Conservation (phyloP, 305 asterid species). For the Solanum hybrid region DNA sequence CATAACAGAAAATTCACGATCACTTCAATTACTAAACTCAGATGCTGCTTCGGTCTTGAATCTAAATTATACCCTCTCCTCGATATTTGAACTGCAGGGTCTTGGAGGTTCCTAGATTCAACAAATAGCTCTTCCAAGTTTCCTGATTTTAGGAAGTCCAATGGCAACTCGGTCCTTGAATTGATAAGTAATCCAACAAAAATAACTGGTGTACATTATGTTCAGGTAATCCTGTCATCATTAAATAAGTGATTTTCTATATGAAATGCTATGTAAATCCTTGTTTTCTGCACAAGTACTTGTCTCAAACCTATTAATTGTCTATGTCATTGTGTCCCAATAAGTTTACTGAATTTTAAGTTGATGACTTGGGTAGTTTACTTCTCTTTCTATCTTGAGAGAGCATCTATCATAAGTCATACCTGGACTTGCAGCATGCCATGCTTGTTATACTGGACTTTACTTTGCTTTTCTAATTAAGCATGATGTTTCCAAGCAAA, state of each 20-base stretch:
- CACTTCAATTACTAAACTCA: not conserved
- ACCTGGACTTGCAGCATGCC: not conserved
- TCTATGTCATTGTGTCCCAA: not conserved
- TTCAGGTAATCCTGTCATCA: slow-evolving; percentile 48
- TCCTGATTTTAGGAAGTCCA: slow-evolving; percentile 73
- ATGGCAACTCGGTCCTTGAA: slow-evolving; percentile 76
- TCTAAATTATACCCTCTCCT: not conserved
- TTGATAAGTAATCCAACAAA: slow-evolving; percentile 83
- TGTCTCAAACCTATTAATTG: not conserved
- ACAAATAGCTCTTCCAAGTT: slow-evolving; percentile 71
- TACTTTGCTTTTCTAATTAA: not conserved
- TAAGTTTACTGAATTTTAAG: not conserved
- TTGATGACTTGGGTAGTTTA: not conserved
- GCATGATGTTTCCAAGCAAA: not conserved
- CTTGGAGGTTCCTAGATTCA: slow-evolving; percentile 78
- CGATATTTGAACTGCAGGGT: slow-evolving; percentile 39
- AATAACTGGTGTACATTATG: slow-evolving; percentile 94
- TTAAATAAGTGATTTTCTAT: not conserved
- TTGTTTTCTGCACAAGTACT: not conserved
- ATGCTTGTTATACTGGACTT: not conserved
- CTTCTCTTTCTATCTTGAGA: not conserved
- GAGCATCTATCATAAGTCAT: not conserved
- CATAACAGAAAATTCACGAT: not conserved
- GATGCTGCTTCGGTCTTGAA: slow-evolving; percentile 2
- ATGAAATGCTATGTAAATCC: not conserved